Evolutionary conservation across 179 eudicot species (phyloP), one percentile per base, ranked within the genome.

Genomic region (Spinacia oleracea): DNA sequence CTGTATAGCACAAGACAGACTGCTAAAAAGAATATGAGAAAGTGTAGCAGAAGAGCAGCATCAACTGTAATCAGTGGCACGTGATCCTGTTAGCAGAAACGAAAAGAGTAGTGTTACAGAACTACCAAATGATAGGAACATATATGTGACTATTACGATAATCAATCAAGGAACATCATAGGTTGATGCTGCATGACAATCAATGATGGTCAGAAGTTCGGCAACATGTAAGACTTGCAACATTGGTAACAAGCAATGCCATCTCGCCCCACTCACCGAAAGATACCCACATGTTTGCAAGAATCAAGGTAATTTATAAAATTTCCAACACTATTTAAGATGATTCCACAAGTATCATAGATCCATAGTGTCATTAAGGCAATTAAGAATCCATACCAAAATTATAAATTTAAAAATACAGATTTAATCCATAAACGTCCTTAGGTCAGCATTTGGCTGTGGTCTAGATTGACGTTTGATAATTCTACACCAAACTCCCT

Each of bases 11-110:
- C 88, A 77, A 83, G 88, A 78, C 92, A 78, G 66, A 93, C 87
- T 32, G 98, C 98, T 75, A 96, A 77, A 77, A 96, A 92, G 89
- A 96, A 96, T 79, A 96, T 91, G 72, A 96, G 93, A 38, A 96
- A 92, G 86, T 92, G 99, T 64, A 93, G 81, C 83, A 93, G 97
- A 83, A 92, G 98, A 79, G 96, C 83, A 60, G 93, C 98, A 58
- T 91, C 86, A 9, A 83, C 73, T 29, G 97, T 78, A 83, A 96
- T 90, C 10, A 93, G 89, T 23, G 98, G 86, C 51, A 83, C 92
- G 23, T 71, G 59, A 15, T 93, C 92, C 97, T 95, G 87, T 81
- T 18, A 46, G 42, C 25, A 45, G 51, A 38, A 38, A 38, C 14
- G 45, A 53, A 50, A 60, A 6, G 58, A 56, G 16, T 11, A 74